Evolutionary conservation across 345 rosid species (phyloP).

Genomic region (Heritiera littoralis): DNA sequence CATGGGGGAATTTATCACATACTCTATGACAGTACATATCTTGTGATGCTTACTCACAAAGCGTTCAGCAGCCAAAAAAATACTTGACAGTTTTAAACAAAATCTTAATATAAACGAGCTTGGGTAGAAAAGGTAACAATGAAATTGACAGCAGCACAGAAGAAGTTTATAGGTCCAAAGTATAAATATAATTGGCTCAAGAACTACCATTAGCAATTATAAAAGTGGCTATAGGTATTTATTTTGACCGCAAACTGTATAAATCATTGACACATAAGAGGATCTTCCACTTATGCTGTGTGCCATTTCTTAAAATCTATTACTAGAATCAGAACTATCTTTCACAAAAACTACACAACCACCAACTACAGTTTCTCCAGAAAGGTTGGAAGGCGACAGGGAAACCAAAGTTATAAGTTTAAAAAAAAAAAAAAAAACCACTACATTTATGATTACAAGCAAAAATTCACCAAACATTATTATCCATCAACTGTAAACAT

Average conservation of each 20-base stretch:
- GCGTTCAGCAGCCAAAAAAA: background rate
- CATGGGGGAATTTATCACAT: background rate
- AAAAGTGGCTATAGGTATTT: background rate
- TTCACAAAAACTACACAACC: background rate
- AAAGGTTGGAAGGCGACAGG: background rate
- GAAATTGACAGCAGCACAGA: background rate
- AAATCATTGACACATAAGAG: background rate
- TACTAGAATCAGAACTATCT: background rate
- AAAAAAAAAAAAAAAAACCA: no score
- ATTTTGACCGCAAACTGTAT: background rate
- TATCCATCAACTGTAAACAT: background rate
- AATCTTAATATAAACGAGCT: background rate
- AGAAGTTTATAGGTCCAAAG: background rate
- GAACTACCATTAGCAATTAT: background rate
- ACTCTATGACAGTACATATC: background rate
- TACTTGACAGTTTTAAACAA: background rate
- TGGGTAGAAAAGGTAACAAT: background rate
- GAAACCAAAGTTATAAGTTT: background rate
- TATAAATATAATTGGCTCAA: background rate
- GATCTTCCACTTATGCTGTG: background rate
- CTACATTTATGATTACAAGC: background rate
- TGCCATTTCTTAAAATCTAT: background rate
- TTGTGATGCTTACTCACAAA: background rate
- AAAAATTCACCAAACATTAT: background rate
- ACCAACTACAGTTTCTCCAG: background rate